Base-by-base conservation (phyloP, 2,329 filamentous ascomycete species). In the Fusarium floridanum region DNA sequence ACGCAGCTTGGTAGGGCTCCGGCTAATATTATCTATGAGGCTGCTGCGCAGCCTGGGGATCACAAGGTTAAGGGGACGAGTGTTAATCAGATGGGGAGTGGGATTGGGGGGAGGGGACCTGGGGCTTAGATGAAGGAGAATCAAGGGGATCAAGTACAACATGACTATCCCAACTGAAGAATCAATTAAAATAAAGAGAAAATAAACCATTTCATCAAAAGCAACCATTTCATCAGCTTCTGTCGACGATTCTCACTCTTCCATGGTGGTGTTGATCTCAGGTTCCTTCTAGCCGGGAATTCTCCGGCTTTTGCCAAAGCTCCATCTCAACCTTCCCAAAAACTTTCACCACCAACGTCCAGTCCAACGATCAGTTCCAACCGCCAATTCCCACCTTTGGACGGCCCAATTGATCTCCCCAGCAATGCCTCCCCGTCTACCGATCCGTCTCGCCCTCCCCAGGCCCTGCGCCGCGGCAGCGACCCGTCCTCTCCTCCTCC, bases 41-140 rank as follows among this genome's bases (percentile, higher is more conserved):
- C 95, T 20, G 96, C 96, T 29, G 93, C 97, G 39, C 98, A 98
- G 82, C 97, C 96, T 14, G 90, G 86, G 56, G 97, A 99, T 84
- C 97, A 99, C 84, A 90, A 89, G 84, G 27, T 92, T 24, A 91
- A 90, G 84, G 90, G 90, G 9, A 87, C 87, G 59, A 82, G 78
- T 53, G 81, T 87, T 50, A 90, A 89, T 75, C 83, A 87, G 81
- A 86, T 91, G 83, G 89, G 89, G 1, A 87, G 86, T 68, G 85
- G 85, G 1, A 86, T 91, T 77, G 88, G 89, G 3, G 83, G 85
- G 4, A 77, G 83, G 29, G 80, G 83, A 10, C 80, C 81, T 53
- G 83, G 83, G 0, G 67, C 79, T 36, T 84, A 74, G 61, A 68
- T 50, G 27, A n/a, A 53, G 34, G 9, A 16, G 43, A 50, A 27